Evolutionary conservation across 208 protist species (phyloP).

Genomic region (Leishmania turanica): DNA sequence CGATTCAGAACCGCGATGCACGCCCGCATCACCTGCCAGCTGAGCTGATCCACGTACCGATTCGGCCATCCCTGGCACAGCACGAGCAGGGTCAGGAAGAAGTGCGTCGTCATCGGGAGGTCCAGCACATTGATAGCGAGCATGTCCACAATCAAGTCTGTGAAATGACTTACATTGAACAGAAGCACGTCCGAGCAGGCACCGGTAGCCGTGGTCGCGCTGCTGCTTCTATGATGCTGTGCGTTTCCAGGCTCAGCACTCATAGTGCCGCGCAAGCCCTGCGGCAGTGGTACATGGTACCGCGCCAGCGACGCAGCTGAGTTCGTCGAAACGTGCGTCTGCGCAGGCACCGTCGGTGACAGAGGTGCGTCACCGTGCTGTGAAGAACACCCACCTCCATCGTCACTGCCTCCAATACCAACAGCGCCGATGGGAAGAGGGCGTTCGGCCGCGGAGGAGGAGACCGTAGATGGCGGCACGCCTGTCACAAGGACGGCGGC

Average conservation of each 20-base stretch:
- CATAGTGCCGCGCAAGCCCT: background rate
- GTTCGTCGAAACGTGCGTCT: background rate
- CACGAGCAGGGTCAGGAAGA: constrained; percentile 62
- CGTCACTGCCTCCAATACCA: background rate
- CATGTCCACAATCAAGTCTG: constrained; percentile 79
- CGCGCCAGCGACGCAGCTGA: background rate
- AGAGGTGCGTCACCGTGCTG: background rate
- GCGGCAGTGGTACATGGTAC: background rate
- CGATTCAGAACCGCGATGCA: constrained; percentile 79
- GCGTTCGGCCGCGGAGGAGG: background rate
- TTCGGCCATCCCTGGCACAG: constrained; percentile 58
- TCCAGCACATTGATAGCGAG: constrained; percentile 83
- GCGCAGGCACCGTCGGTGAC: background rate
- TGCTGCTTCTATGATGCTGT: background rate
- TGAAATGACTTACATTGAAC: constrained; percentile 82
- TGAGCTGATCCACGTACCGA: constrained; percentile 62
- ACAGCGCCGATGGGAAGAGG: background rate
- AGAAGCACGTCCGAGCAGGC: constrained; percentile 59
- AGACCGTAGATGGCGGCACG: background rate
- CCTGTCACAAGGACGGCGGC: background rate
- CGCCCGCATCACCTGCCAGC: constrained; percentile 66
- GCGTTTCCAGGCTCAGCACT: background rate
- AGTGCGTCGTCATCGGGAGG: constrained; percentile 54
- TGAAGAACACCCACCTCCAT: background rate
- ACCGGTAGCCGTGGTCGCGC: background rate